Conservation (phyloP, 1,284 basidiomycete species). For the Apiotrichum domesticum region DNA sequence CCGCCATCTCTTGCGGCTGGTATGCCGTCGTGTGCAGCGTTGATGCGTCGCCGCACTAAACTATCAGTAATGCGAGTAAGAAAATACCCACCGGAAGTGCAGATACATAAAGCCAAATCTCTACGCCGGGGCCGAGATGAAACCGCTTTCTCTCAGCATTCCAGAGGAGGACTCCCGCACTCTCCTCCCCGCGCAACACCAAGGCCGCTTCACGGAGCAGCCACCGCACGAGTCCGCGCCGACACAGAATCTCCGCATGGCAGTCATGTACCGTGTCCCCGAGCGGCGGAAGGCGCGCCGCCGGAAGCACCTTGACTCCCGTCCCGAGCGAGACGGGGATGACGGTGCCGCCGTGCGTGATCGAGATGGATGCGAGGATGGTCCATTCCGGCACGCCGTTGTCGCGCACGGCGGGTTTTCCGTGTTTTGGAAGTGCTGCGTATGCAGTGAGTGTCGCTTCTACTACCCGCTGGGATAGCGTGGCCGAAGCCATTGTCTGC, state of each 20-base stretch:
- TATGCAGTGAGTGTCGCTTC: slow-evolving; percentile 17
- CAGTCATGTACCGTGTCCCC: slow-evolving; percentile 83
- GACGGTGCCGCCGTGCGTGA: slow-evolving; percentile 9
- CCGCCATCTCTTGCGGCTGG: slow-evolving; percentile 64
- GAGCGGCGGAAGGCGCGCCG: slow-evolving; percentile 55
- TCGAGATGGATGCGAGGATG: slow-evolving; percentile 41
- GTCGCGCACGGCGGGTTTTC: slow-evolving; percentile 38
- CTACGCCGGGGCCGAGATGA: slow-evolving; percentile 52
- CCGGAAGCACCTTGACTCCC: slow-evolving; percentile 81
- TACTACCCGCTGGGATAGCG: slow-evolving; percentile 9
- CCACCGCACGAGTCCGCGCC: slow-evolving; percentile 75
- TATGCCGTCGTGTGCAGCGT: slow-evolving; percentile 64
- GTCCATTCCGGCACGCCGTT: slow-evolving; percentile 48
- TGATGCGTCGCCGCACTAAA: slow-evolving; percentile 81
- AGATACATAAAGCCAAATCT: slow-evolving; percentile 72
- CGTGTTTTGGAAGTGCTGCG: slow-evolving; percentile 33
- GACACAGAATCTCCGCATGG: slow-evolving; percentile 83
- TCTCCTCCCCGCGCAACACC: slow-evolving; percentile 29
- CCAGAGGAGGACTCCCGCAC: slow-evolving; percentile 9
- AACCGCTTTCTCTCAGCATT: slow-evolving; percentile 44
- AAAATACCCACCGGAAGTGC: slow-evolving; percentile 70
- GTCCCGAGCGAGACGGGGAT: slow-evolving; percentile 69
- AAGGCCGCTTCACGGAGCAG: slow-evolving; percentile 59
- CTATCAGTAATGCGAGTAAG: not conserved
- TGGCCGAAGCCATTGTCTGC: not conserved